Evolutionary conservation across 2,329 filamentous ascomycete genomes (phyloP).

Genomic region (Tolypocladium nubicola): DNA sequence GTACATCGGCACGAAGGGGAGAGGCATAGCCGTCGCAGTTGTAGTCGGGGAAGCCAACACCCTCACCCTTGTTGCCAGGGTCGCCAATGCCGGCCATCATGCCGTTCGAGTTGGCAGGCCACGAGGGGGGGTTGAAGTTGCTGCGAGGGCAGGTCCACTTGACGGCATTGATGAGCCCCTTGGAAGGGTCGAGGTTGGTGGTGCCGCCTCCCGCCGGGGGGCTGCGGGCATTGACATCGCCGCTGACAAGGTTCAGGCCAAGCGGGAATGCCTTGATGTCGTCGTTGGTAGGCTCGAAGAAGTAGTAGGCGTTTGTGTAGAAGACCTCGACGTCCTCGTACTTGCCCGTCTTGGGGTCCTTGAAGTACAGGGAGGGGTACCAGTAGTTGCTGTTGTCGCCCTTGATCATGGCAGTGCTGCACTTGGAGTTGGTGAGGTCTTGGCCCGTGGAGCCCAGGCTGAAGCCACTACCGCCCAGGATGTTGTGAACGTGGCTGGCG

Average conservation of each 20-base stretch:
- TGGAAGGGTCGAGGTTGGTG: slow-evolving; percentile 38
- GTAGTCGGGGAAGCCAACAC: slow-evolving; percentile 58
- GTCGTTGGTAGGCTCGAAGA: slow-evolving; percentile 55
- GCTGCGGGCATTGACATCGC: slow-evolving; percentile 47
- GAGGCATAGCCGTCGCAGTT: slow-evolving; percentile 55
- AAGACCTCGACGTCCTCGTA: slow-evolving; percentile 58
- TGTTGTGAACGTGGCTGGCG: slow-evolving; percentile 56
- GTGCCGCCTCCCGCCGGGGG: slow-evolving; percentile 42
- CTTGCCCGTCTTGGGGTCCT: slow-evolving; percentile 48
- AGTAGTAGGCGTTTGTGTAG: slow-evolving; percentile 71
- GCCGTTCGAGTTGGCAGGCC: slow-evolving; percentile 44
- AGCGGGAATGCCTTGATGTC: slow-evolving; percentile 58
- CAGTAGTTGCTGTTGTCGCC: slow-evolving; percentile 69
- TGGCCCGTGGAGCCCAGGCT: slow-evolving; percentile 49
- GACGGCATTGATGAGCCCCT: slow-evolving; percentile 40
- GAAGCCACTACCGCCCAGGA: slow-evolving; percentile 63
- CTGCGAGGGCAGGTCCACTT: slow-evolving; percentile 53
- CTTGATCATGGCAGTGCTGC: slow-evolving; percentile 59
- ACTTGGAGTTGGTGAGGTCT: slow-evolving; percentile 48
- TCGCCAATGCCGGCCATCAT: slow-evolving; percentile 43
- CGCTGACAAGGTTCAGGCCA: slow-evolving; percentile 61
- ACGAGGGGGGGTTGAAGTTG: slow-evolving; percentile 37
- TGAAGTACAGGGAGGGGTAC: slow-evolving; percentile 62
- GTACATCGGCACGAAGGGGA: slow-evolving; percentile 54
- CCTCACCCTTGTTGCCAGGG: slow-evolving; percentile 41